These are phyloP conservation scores for Usnea hakonensis DNA, from an alignment of 495 filamentous ascomycete genomes.

Conservation along the genomic window DNA sequence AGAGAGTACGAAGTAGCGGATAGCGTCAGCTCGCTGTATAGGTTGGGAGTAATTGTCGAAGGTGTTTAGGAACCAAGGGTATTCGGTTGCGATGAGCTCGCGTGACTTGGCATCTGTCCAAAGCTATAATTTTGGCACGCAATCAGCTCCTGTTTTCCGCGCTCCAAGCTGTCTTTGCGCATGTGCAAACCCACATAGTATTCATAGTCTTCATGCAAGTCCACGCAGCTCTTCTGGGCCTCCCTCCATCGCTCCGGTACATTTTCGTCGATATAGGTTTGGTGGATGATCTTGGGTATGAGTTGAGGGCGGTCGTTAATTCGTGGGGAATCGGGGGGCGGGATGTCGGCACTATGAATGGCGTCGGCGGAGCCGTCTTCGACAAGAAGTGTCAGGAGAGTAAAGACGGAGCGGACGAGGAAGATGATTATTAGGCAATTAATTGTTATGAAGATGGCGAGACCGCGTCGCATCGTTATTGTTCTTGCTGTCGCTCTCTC, in stretches of 20 bases:
- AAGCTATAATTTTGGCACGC: conserved; percentile 61
- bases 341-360: conserved; percentile 55
- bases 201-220: conserved; percentile 70
- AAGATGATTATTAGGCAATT: conserved; percentile 52
- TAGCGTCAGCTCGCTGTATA: conserved; percentile 81
- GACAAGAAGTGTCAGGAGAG: conserved; percentile 55
- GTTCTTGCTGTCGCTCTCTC: neutral
- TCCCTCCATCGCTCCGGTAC: conserved; percentile 68
- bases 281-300: conserved; percentile 87
- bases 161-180: neutral
- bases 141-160: conserved; percentile 16
- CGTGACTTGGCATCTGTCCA: conserved; percentile 76
- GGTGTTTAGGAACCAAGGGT: conserved; percentile 80
- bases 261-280: conserved; percentile 72
- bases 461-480: conserved; percentile 50
- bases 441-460: conserved; percentile 54
- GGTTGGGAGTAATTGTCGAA: conserved; percentile 74
- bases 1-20: conserved; percentile 79
- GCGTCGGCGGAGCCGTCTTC: conserved; percentile 60
- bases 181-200: conserved; percentile 54
- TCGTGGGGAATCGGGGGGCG: conserved; percentile 53
- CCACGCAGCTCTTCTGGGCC: conserved; percentile 66
- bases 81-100: conserved; percentile 68
- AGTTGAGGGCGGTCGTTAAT: conserved; percentile 53
- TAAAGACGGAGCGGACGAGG: conserved; percentile 55